Percentiles rank a stretch among this genome's conserved stretches.
These are phyloP conservation scores for Oryza nivara DNA, from an alignment of 176 grass and related monocot genomes.

Conservation along the genomic window DNA sequence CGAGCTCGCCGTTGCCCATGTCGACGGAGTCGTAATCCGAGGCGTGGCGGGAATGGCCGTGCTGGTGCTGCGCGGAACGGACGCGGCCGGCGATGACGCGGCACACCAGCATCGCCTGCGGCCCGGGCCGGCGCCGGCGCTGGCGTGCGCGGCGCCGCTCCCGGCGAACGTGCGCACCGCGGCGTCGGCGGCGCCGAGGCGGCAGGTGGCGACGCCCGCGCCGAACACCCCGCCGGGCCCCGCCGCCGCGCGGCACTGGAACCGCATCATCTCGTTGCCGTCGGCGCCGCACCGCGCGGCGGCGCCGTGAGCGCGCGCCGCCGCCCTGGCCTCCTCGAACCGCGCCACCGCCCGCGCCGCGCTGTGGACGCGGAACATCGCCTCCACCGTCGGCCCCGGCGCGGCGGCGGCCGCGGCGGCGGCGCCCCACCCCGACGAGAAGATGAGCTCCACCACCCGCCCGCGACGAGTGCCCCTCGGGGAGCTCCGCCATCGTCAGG, in stretches of 20 bases:
- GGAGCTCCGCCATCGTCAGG: slow-evolving; percentile 62
- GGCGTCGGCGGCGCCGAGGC: slow-evolving; percentile 13
- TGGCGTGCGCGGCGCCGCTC: slow-evolving; percentile 51
- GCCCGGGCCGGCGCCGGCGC: background rate
- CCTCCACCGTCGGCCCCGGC: slow-evolving; percentile 44
- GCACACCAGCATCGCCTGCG: slow-evolving; percentile 70
- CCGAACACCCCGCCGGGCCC: slow-evolving; percentile 47
- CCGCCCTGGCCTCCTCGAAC: slow-evolving; percentile 62
- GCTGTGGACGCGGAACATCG: slow-evolving; percentile 68
- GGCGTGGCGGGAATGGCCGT: slow-evolving; percentile 1
- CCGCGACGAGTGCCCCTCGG: slow-evolving; percentile 59
- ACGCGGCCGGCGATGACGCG: slow-evolving; percentile 70
- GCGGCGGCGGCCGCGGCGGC: too few species aligned
- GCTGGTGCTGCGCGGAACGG: slow-evolving; percentile 24
- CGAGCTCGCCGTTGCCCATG: slow-evolving; percentile 62
- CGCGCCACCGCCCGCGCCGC: slow-evolving; percentile 46
- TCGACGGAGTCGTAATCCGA: slow-evolving; percentile 51
- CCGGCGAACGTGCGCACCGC: slow-evolving; percentile 62
- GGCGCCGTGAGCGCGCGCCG: slow-evolving; percentile 44
- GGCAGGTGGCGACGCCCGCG: slow-evolving; percentile 52
- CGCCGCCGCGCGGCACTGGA: slow-evolving; percentile 42
- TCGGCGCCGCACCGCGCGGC: slow-evolving; percentile 65
- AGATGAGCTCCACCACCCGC: slow-evolving; percentile 73
- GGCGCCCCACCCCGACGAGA: slow-evolving; percentile 54
- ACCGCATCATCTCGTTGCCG: slow-evolving; percentile 80